These are phyloP conservation scores for Ceratobasidium sp. DNA, from an alignment of 1,284 basidiomycete genomes.

Conservation along the genomic window DNA sequence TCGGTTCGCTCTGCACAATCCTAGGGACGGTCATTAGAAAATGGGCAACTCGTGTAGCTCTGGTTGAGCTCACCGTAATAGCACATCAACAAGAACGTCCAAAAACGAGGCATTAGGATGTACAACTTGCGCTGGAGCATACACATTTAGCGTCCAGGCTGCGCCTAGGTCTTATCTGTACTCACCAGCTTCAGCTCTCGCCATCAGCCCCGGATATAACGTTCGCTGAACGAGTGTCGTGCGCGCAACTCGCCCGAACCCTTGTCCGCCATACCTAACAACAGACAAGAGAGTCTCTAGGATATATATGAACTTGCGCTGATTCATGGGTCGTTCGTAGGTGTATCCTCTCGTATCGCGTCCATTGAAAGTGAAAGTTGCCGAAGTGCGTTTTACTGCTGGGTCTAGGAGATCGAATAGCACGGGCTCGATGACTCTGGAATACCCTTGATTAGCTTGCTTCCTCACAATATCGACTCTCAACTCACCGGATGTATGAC, in stretches of 20 bases:
- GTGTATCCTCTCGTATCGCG: slow-evolving; percentile 72
- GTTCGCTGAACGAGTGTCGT: slow-evolving; percentile 70
- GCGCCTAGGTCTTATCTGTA: not conserved
- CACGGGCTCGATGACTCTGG: slow-evolving; percentile 86
- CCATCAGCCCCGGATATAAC: slow-evolving; percentile 65
- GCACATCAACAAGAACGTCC: slow-evolving; percentile 73
- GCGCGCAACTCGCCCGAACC: slow-evolving; percentile 77
- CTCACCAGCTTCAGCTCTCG: slow-evolving; percentile 69
- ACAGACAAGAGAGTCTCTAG: slow-evolving; percentile 82
- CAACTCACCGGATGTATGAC: slow-evolving; percentile 81
- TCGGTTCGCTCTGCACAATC: slow-evolving; percentile 80
- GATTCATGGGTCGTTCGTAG: slow-evolving; percentile 82
- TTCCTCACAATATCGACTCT: not conserved
- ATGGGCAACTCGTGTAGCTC: not conserved
- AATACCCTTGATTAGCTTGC: slow-evolving; percentile 2
- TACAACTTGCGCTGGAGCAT: slow-evolving; percentile 62
- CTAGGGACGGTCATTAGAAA: slow-evolving; percentile 55
- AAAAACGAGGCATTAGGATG: slow-evolving; percentile 72
- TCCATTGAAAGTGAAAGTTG: slow-evolving; percentile 65
- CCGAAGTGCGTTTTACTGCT: slow-evolving; percentile 64
- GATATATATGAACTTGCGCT: slow-evolving; percentile 74
- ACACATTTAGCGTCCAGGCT: slow-evolving; percentile 40
- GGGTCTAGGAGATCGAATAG: slow-evolving; percentile 82
- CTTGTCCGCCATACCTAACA: slow-evolving; percentile 87
- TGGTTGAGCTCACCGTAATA: slow-evolving; percentile 67